A percentile compares a stretch with the other conserved stretches of the same genome.
These are phyloP conservation scores for Fusarium bulbicola DNA, from an alignment of 2,329 filamentous ascomycete species.

Conservation along the genomic window DNA sequence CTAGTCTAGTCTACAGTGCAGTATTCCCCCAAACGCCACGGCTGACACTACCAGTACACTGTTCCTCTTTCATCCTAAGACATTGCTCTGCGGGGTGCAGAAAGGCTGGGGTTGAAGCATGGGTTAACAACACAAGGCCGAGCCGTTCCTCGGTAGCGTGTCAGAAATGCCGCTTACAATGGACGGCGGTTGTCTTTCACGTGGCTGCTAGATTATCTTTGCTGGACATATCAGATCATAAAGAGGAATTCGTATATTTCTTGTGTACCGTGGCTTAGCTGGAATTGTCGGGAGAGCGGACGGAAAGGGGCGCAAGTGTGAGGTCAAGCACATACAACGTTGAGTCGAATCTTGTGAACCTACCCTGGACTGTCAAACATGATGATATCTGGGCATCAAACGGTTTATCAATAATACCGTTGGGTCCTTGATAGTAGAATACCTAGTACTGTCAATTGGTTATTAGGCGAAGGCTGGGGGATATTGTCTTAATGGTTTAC, in stretches of 20 bases:
- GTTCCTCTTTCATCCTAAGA: neutral
- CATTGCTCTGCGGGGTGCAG: conserved; percentile 27
- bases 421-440: rapidly evolving
- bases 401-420: neutral
- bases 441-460: neutral
- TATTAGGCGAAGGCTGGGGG: rapidly evolving
- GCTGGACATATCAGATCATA: neutral
- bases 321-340: neutral
- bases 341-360: neutral
- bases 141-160: neutral
- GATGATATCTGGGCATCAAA: neutral
- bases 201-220: neutral
- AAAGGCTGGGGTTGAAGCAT: conserved; percentile 11
- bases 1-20: neutral
- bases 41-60: neutral
- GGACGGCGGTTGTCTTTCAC: neutral
- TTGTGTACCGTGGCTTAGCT: neutral
- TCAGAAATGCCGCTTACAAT: conserved; percentile 1
- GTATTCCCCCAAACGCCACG: neutral
- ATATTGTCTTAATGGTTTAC: neutral
- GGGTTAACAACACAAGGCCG: neutral
- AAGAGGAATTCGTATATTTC: neutral
- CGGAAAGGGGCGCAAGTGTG: neutral
- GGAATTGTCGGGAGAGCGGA: neutral
- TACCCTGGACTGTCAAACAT: neutral